A percentile compares a stretch with the other conserved stretches of the same genome.
Conservation (phyloP, 495 filamentous ascomycete genomes). For the Aspergillus baeticus region DNA sequence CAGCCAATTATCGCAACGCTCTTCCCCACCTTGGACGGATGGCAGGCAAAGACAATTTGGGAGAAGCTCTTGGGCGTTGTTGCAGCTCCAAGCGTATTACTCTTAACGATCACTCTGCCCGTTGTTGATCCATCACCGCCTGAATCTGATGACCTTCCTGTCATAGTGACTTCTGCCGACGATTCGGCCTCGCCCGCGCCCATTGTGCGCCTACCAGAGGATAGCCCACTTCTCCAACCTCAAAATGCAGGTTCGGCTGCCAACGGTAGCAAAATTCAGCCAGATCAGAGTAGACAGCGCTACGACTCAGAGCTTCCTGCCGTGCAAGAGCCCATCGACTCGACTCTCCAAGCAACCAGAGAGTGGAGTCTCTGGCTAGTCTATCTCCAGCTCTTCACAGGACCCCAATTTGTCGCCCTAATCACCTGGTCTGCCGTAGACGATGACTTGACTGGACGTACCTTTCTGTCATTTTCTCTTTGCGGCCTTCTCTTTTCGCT, state of each 20-base stretch:
- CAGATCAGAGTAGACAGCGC: slow-evolving; percentile 23
- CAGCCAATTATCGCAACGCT: slow-evolving; percentile 68
- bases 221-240: slow-evolving; percentile 38
- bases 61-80: slow-evolving; percentile 76
- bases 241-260: slow-evolving; percentile 17
- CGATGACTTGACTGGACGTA: slow-evolving; percentile 44
- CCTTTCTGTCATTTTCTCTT: slow-evolving; percentile 63
- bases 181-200: slow-evolving; percentile 26
- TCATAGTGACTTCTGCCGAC: slow-evolving; percentile 36
- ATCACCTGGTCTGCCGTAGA: slow-evolving; percentile 72
- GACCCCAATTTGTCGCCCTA: slow-evolving; percentile 77
- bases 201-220: slow-evolving; percentile 40
- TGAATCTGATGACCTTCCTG: slow-evolving; percentile 43
- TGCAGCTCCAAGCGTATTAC: slow-evolving; percentile 84
- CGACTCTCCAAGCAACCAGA: slow-evolving; percentile 32
- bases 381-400: slow-evolving; percentile 78
- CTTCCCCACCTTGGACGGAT: slow-evolving; percentile 84
- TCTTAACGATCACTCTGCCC: slow-evolving; percentile 89
- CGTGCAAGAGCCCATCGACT: slow-evolving; percentile 22
- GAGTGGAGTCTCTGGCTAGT: slow-evolving; percentile 93
- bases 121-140: slow-evolving; percentile 70
- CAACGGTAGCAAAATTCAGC: slow-evolving; percentile 19
- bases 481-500: slow-evolving; percentile 71
- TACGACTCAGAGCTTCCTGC: slow-evolving; percentile 45
- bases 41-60: slow-evolving; percentile 72